Evolutionary conservation across 305 asterid species (phyloP).

Genomic region (Fraxinus sp.): DNA sequence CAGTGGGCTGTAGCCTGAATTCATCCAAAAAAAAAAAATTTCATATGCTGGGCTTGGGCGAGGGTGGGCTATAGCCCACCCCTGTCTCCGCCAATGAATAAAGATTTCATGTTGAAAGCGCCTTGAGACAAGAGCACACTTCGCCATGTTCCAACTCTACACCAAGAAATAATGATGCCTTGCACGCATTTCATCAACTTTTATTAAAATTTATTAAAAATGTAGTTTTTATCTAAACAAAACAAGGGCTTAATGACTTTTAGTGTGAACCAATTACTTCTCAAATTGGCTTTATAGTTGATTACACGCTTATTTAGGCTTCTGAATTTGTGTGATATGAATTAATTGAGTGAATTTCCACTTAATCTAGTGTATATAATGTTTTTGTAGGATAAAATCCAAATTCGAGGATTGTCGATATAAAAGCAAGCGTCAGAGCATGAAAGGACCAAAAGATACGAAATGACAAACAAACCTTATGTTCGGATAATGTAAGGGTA

Average conservation of each 20-base stretch:
- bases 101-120: conserved; percentile 14
- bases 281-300: background rate
- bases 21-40: too few relatives aligned
- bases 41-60: too few relatives aligned
- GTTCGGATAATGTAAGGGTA: background rate
- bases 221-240: too few relatives aligned
- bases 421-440: background rate
- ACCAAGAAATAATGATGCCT: conserved; percentile 29
- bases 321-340: too few relatives aligned
- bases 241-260: background rate
- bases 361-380: background rate
- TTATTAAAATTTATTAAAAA: too few relatives aligned
- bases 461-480: background rate
- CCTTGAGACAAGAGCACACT: conserved; percentile 28
- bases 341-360: background rate
- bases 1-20: too few relatives aligned
- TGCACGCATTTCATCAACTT: conserved; percentile 18
- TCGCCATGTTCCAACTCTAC: background rate
- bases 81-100: too few relatives aligned
- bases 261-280: conserved; percentile 4
- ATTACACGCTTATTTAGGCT: background rate
- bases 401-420: background rate
- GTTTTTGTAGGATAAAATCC: background rate
- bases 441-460: background rate
- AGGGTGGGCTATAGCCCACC: too few relatives aligned